Evolutionary conservation across 2,329 filamentous ascomycete species (phyloP).

Genomic region (Furcasterigmium furcatum): DNA sequence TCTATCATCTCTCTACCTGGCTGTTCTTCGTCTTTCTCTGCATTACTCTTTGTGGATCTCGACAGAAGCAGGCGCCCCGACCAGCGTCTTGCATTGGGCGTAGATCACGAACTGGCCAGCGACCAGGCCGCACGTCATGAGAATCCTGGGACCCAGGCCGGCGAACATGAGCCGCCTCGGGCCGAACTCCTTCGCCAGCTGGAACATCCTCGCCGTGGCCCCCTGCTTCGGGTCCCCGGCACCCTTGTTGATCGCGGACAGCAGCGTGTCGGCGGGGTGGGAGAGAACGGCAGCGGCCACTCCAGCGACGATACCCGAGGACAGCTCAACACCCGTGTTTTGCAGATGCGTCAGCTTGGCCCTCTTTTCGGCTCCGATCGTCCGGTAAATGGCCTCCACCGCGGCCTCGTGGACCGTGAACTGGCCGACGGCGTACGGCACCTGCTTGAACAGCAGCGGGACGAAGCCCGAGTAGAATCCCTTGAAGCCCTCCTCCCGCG

Average conservation of each 20-base stretch:
- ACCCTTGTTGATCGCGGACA: conserved; percentile 55
- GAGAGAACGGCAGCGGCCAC: conserved; percentile 86
- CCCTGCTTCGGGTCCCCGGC: conserved; percentile 44
- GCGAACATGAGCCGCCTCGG: conserved; percentile 42
- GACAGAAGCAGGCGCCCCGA: conserved; percentile 46
- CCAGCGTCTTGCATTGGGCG: conserved; percentile 49
- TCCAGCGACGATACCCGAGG: conserved; percentile 82
- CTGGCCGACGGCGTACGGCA: conserved; percentile 91
- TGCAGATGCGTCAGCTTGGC: conserved; percentile 64
- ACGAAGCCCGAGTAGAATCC: conserved; percentile 93
- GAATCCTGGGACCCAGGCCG: conserved; percentile 45
- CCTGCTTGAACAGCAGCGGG: conserved; percentile 82
- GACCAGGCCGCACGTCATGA: conserved; percentile 53
- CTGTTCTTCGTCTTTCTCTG: background rate
- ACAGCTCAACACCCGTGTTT: conserved; percentile 80
- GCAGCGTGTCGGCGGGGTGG: conserved; percentile 73
- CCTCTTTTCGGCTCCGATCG: conserved; percentile 66
- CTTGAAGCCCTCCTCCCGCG: conserved; percentile 70
- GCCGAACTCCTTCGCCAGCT: conserved; percentile 48
- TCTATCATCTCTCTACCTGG: background rate
- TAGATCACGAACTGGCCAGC: conserved; percentile 54
- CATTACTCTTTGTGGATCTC: conserved; percentile 48
- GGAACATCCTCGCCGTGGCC: conserved; percentile 47
- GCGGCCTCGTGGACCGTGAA: conserved; percentile 93
- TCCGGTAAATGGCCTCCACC: conserved; percentile 69